A percentile compares a stretch with the other conserved stretches of the same genome.
Conservation (phyloP, 176 grass and related monocot species). For the Carex cristatella region DNA sequence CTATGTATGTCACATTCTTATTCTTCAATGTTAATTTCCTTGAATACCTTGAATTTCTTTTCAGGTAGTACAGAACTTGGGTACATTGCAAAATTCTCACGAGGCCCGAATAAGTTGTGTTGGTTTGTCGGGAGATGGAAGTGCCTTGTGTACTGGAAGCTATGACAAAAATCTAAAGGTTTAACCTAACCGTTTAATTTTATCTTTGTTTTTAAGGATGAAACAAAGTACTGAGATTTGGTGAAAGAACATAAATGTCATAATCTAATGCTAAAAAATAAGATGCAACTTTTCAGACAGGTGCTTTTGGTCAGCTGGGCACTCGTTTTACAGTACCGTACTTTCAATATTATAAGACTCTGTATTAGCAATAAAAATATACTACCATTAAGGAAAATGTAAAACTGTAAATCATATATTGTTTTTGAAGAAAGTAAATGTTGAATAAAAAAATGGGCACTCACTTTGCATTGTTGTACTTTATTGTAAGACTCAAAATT, state of each 20-base stretch:
- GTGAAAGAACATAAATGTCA: not conserved
- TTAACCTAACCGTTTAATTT: not conserved
- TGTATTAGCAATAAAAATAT: not conserved
- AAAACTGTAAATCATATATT: not conserved
- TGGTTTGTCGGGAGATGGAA: conserved; percentile 88
- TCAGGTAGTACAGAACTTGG: conserved; percentile 85
- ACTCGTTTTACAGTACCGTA: not conserved
- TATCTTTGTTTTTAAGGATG: not conserved
- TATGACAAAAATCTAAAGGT: conserved; percentile 99
- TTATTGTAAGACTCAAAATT: too few relatives aligned
- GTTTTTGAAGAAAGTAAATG: not conserved
- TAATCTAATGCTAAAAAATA: not conserved
- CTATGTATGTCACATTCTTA: not conserved
- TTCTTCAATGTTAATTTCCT: not conserved
- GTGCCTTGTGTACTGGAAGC: conserved; percentile 96
- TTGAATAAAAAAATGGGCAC: not conserved
- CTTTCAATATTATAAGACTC: not conserved
- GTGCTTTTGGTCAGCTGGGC: not conserved
- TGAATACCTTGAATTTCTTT: not conserved
- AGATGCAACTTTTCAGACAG: not conserved
- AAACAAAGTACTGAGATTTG: not conserved
- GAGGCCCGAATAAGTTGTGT: conserved; percentile 84
- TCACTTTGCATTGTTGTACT: too few relatives aligned
- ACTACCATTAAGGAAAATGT: not conserved
- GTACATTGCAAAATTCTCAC: conserved; percentile 79